phyloP scores from a whole-genome alignment of 495 filamentous ascomycete genomes.

The Friedmanniomyces endolithicus region DNA sequence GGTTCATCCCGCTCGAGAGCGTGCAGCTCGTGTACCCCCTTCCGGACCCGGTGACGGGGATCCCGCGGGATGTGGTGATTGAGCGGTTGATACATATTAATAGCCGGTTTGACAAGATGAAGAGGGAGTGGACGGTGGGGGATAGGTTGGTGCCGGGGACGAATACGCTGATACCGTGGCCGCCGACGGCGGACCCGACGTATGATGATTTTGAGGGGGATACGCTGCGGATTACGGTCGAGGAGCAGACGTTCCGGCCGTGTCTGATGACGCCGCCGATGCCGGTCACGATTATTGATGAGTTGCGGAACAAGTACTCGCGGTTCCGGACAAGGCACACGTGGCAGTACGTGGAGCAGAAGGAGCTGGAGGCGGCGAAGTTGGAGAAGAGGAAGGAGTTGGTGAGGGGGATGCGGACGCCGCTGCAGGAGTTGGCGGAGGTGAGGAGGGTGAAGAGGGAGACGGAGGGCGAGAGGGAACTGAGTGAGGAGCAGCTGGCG shows the following conservation, averaged over 20 bases:
- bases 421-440: constrained; percentile 39
- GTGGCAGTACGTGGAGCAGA: constrained; percentile 48
- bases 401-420: constrained; percentile 43
- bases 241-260: constrained; percentile 61
- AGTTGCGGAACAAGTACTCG: constrained; percentile 75
- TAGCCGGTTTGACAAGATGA: constrained; percentile 31
- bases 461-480: constrained; percentile 33
- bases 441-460: constrained; percentile 31
- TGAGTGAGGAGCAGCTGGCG: constrained; percentile 49
- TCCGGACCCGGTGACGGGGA: constrained; percentile 47
- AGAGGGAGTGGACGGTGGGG: constrained; percentile 32
- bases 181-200: constrained; percentile 36
- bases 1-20: constrained; percentile 41
- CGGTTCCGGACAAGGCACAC: constrained; percentile 75
- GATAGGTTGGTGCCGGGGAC: constrained; percentile 45
- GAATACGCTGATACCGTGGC: constrained; percentile 62
- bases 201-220: constrained; percentile 48
- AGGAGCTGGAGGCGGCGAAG: constrained; percentile 45
- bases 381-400: constrained; percentile 45
- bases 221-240: constrained; percentile 64
- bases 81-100: constrained; percentile 45
- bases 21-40: constrained; percentile 73
- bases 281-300: constrained; percentile 65
- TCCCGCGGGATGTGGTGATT: constrained; percentile 59
- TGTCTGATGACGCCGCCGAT: constrained; percentile 66